Conservation (phyloP, 176 grass and related monocot genomes). For the sorghum (Sorghum bicolor) region Sorghum_bicolor_NCBIv3 NC_012876.2:64369001-64369500, state of each 20-base stretch:
- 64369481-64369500: constrained; percentile 66
- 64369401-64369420: constrained; percentile 85
- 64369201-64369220: constrained; percentile 48
- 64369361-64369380: constrained; percentile 98
- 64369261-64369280: constrained; percentile 96
- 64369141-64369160: constrained; percentile 60
- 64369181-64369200: constrained; percentile 36
- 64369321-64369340: constrained; percentile 85
- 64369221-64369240: constrained; percentile 78
- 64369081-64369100: constrained; percentile 70
- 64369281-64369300: constrained; percentile 90
- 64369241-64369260: constrained; percentile 93
- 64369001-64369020: constrained; percentile 50
- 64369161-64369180: constrained; percentile 49
- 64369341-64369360: constrained; percentile 99
- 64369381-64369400: constrained; percentile 89
- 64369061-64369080: constrained; percentile 84
- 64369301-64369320: constrained; percentile 94
- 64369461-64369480: constrained; percentile 76
- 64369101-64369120: constrained; percentile 71
- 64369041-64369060: constrained; percentile 82
- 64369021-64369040: constrained; percentile 73
- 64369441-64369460: constrained; percentile 93
- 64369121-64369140: constrained; percentile 92
- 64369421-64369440: constrained; percentile 87